These are phyloP conservation scores for Draba incana DNA, from an alignment of 345 rosid species.

Conservation along the genomic window DNA sequence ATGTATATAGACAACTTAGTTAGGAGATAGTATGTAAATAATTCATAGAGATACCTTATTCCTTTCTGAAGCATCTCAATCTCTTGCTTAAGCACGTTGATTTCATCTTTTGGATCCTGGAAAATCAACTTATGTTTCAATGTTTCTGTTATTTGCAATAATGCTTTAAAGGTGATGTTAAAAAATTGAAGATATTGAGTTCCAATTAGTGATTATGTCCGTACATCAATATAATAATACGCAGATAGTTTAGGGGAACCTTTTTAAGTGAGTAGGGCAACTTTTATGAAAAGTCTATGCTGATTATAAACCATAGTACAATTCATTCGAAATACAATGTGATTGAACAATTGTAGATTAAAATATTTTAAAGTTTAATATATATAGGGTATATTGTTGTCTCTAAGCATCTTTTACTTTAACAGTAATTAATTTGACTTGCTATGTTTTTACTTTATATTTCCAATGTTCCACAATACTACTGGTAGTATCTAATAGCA, in stretches of 20 bases:
- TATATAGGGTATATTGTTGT: constrained; percentile 17
- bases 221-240: neutral
- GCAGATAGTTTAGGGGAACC: constrained; percentile 21
- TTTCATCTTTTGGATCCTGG: constrained; percentile 70
- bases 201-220: constrained; percentile 15
- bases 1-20: neutral
- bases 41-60: constrained; percentile 50
- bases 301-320: constrained; percentile 25
- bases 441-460: neutral
- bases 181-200: neutral
- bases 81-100: constrained; percentile 69
- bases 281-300: constrained; percentile 22
- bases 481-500: no score
- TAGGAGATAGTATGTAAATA: neutral
- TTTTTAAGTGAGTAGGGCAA: constrained; percentile 3
- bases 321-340: constrained; percentile 9
- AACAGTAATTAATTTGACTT: constrained; percentile 19
- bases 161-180: neutral
- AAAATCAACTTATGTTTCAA: constrained; percentile 3
- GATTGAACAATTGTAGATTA: constrained; percentile 1
- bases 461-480: constrained; percentile 11
- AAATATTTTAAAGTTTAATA: constrained; percentile 12
- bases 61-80: constrained; percentile 75
- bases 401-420: constrained; percentile 41
- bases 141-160: constrained; percentile 13